Evolutionary conservation across 108 stramenopile genomes (phyloP), one percentile per base, ranked within the genome.

Genomic region (Hondaea fermentalgiana): DNA sequence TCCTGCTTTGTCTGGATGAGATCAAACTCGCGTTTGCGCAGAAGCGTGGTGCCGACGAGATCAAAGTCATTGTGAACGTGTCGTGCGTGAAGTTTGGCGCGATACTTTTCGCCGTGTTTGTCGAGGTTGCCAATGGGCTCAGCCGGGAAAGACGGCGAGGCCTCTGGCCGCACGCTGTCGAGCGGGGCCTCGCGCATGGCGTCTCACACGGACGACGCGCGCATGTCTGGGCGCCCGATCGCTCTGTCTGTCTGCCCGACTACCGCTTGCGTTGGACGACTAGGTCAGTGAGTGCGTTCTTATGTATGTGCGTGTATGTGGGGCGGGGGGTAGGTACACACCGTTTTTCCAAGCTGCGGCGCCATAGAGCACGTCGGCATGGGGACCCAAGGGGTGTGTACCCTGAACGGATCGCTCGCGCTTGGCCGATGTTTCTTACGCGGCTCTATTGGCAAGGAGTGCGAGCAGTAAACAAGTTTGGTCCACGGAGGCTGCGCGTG

Each of bases 1-100:
- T 47, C 51, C 76, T 83, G 76, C 23, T 83, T 47, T 17, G 76
- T 4, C 28, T 53, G 45, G 2, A 53, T 53, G 4, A 53, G 25
- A 12, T 83, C 76, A 83, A 83, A 83, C 51, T 83, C 76, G 6
- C 51, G 12, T 45, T 83, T 83, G 19, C 76, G 6, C 17, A 83
- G 76, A 45, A 83, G 45, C n/a, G 76, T 83, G n/a, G 76, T 83
- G 25, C 76, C 76, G 45, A 83, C 51, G 25, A 83, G 76, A 35
- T 83, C 76, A 23, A 53, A 83, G 43, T 53, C 10, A 45, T 47
- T 53, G 6, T 23, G 76, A 1, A 83, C 76, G 25, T 21, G 23
- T 17, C 76, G 45, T 12, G 45, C 51, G 51, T 83, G 76, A 12
- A 83, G 76, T 23, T 12, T 53, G 19, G n/a, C 6, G 49, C 76